Conservation (phyloP, 2,329 filamentous ascomycete species). For the Pseudovirgaria hyperparasitica region DNA sequence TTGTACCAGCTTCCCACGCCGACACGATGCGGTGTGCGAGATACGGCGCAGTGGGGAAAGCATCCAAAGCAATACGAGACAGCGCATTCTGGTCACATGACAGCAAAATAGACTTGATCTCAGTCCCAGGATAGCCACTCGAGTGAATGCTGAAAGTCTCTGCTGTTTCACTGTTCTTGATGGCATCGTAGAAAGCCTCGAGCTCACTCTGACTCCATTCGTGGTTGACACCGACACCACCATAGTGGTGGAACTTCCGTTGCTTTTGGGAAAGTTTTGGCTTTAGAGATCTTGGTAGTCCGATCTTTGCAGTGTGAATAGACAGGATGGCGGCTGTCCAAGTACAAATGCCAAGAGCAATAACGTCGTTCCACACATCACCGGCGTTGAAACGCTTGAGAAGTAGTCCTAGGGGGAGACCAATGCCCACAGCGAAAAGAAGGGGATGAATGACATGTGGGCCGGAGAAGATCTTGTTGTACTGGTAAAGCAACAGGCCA, state of each 20-base stretch:
- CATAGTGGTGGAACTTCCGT: slow-evolving; percentile 31
- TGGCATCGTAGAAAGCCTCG: slow-evolving; percentile 32
- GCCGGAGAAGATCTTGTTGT: slow-evolving; percentile 37
- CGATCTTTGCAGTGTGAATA: slow-evolving; percentile 35
- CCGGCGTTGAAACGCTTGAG: slow-evolving; percentile 26
- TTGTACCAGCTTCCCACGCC: slow-evolving; percentile 19
- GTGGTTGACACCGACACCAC: slow-evolving; percentile 28
- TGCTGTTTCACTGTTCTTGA: slow-evolving; percentile 28
- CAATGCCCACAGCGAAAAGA: slow-evolving; percentile 31
- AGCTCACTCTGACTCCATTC: slow-evolving; percentile 39
- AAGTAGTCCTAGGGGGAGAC: slow-evolving; percentile 34
- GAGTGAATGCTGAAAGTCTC: slow-evolving; percentile 30
- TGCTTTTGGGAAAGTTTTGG: slow-evolving; percentile 9
- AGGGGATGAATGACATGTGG: slow-evolving; percentile 36
- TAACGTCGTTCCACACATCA: slow-evolving; percentile 34
- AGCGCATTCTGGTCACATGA: slow-evolving; percentile 24
- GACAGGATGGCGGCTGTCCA: slow-evolving; percentile 41
- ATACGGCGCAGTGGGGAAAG: slow-evolving; percentile 31
- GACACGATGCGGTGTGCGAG: slow-evolving; percentile 16
- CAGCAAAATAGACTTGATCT: slow-evolving; percentile 29
- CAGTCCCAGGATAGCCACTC: slow-evolving; percentile 28
- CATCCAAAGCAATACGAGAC: slow-evolving; percentile 24
- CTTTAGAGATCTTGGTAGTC: slow-evolving; percentile 22
- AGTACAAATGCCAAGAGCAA: slow-evolving; percentile 35
- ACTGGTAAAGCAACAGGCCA: slow-evolving; percentile 39